Evolutionary conservation across 192 early-diverging fungal species (phyloP), one percentile per base, ranked within the genome.

Genomic region (Coemansia sp.): DNA sequence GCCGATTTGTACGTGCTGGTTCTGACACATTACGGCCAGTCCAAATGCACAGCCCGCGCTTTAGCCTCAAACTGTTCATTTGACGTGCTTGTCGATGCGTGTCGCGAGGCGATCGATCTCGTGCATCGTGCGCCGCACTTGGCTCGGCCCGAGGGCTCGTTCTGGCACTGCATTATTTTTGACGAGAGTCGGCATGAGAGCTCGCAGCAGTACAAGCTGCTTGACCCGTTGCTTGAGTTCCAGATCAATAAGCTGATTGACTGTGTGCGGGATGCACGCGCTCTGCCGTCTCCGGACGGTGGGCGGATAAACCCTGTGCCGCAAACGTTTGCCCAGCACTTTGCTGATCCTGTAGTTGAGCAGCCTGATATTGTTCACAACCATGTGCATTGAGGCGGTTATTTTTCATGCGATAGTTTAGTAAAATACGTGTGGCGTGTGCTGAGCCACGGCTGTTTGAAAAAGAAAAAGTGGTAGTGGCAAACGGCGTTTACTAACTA

Each of bases 191-290:
- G 67, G n/a, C 59, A 79, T 17, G 76, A 79, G 20, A 60, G 59
- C 34, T 74, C 76, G 3, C 76, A 74, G 61, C 76, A 79, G 59
- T 79, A 79, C 68, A 73, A 63, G 61, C 68, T 79, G n/a, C 76
- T 79, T 4, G 76, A 79, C 31, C 71, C 76, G 18, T 56, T 79
- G 47, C 57, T 79, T 4, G 76, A 79, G 46, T 79, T 79, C 55
- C 64, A 72, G 18, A 49, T 79, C 18, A 79, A 66, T 61, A 73
- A 70, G 60, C 76, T 79, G 10, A 40, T 79, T 34, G 76, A 79
- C 25, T 40, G 64, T 25, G 71, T 70, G 20, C 71, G 68, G 25
- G 76, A 70, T 3, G 24, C 55, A 5, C 54, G 61, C 48, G 54
- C 63, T 15, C 54, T 48, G 12, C 21, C 47, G 47, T n/a, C 48